These are phyloP conservation scores for Firmiana major DNA, from an alignment of 345 rosid genomes.

Conservation along the genomic window DNA sequence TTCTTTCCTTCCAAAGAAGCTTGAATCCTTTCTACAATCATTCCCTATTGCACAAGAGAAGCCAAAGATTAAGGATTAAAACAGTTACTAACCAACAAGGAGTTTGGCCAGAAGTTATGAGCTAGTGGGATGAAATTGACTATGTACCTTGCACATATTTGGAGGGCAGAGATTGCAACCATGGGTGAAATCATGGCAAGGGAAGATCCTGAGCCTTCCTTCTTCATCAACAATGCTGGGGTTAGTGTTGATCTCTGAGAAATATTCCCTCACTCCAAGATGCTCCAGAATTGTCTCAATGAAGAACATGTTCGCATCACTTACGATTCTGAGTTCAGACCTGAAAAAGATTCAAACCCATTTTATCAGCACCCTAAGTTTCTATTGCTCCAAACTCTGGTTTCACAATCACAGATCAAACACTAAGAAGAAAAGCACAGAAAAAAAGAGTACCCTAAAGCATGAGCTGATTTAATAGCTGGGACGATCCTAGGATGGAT, in stretches of 20 bases:
- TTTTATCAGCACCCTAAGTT: background rate
- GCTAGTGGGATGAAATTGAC: background rate
- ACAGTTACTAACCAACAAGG: no score
- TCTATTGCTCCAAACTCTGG: background rate
- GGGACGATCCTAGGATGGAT: conserved; percentile 63
- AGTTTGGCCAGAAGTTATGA: no score
- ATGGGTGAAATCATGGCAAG: conserved; percentile 66
- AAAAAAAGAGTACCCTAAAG: conserved; percentile 50
- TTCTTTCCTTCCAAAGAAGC: conserved; percentile 50
- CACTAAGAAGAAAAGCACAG: background rate
- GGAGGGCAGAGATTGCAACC: conserved; percentile 76
- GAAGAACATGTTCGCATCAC: conserved; percentile 82
- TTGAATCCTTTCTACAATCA: conserved; percentile 58
- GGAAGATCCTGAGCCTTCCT: conserved; percentile 57
- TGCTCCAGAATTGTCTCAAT: conserved; percentile 68
- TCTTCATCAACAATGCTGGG: conserved; percentile 61
- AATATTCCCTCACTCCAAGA: conserved; percentile 53
- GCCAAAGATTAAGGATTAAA: background rate
- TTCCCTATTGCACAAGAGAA: conserved; percentile 37
- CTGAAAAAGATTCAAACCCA: conserved; percentile 26
- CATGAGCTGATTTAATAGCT: conserved; percentile 73
- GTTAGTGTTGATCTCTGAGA: conserved; percentile 77
- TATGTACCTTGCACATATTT: conserved; percentile 86
- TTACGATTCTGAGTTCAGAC: conserved; percentile 81
- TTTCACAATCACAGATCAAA: background rate